Base-by-base conservation (phyloP, 1,284 basidiomycete species). In the Porogramme epimiltina region DNA sequence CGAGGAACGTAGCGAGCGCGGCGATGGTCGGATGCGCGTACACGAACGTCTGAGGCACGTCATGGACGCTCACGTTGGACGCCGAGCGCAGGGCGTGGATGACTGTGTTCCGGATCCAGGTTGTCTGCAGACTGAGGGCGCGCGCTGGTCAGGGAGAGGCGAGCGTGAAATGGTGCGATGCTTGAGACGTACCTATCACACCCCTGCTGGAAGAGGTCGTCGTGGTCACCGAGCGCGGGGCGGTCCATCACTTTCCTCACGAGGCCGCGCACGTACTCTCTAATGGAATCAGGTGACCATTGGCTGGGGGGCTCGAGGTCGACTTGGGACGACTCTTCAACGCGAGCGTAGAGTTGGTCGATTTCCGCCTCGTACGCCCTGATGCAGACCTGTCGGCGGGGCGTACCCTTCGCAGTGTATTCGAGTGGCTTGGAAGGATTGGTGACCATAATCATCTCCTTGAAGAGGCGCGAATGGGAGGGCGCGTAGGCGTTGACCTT, bases 401-500 rank as follows among this genome's bases (percentile, higher is more conserved):
- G 57, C 2, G 68, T 69, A 19, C 55, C 63, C 56, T 73, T 73
- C 1, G 67, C 63, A 0, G 72, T 72, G 49, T 67, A 71, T 13
- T 59, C 58, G 47, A 70, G 64, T n/a, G 63, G 65, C 36, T 67
- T 70, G 20, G n/a, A n/a, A 1, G 65, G 61, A 2, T 51, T 55
- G 4, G 67, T 54, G 15, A 70, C 62, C 13, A 66, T 34, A 37
- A 70, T 66, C 69, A 69, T 69, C 69, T 70, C 59, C 66, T 18
- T 34, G 49, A 56, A 26, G 22, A 33, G 11, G 3, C 6, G 65
- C 22, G 72, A 71, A 40, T 75, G 72, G 28, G 70, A 65, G 1
- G 73, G 73, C 8, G 71, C 72, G 28, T 62, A 70, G n/a, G 57
- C 55, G 47, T 76, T 78, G 48, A 68, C 65, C 34, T 66, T 59